Conservation (phyloP, 805 yeast species). For the Nakazawaea molendinolei region DNA sequence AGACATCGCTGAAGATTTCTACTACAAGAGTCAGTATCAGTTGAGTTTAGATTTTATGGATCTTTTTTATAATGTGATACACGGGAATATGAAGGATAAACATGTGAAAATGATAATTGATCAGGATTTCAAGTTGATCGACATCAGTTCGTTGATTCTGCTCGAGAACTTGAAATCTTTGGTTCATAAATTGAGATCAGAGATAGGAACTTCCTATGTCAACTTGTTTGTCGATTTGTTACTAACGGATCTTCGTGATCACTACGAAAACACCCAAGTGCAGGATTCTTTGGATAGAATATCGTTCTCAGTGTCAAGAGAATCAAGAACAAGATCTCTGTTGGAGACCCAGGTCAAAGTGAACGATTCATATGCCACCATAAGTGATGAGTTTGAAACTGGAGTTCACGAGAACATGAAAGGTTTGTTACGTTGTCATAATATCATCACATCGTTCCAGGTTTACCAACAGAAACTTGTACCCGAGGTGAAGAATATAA, state of each 20-base stretch:
- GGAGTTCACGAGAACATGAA: constrained; percentile 40
- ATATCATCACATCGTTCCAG: constrained; percentile 52
- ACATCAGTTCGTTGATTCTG: constrained; percentile 43
- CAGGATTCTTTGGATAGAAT: constrained; percentile 48
- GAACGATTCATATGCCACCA: constrained; percentile 30
- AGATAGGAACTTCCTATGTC: constrained; percentile 65
- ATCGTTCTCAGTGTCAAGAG: constrained; percentile 15
- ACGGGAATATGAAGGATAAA: constrained; percentile 34
- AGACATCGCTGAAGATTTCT: constrained; percentile 42
- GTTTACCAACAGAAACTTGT: constrained; percentile 63
- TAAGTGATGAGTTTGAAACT: constrained; percentile 33
- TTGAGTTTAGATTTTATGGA: constrained; percentile 53
- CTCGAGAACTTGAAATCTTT: constrained; percentile 43
- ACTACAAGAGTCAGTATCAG: constrained; percentile 38
- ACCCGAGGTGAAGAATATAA: constrained; percentile 65
- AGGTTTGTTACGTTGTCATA: constrained; percentile 57
- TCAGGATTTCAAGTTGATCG: constrained; percentile 17
- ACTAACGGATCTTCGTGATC: constrained; percentile 53
- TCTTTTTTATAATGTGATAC: constrained; percentile 48
- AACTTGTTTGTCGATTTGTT: constrained; percentile 49
- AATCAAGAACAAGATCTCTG: constrained; percentile 14
- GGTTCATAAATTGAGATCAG: constrained; percentile 48
- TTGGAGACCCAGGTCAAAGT: constrained; percentile 20
- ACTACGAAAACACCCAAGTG: constrained; percentile 42
- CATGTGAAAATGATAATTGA: constrained; percentile 1